These are phyloP conservation scores for Diplodia mutila DNA, from an alignment of 2,329 filamentous ascomycete genomes.

Conservation along the genomic window DNA sequence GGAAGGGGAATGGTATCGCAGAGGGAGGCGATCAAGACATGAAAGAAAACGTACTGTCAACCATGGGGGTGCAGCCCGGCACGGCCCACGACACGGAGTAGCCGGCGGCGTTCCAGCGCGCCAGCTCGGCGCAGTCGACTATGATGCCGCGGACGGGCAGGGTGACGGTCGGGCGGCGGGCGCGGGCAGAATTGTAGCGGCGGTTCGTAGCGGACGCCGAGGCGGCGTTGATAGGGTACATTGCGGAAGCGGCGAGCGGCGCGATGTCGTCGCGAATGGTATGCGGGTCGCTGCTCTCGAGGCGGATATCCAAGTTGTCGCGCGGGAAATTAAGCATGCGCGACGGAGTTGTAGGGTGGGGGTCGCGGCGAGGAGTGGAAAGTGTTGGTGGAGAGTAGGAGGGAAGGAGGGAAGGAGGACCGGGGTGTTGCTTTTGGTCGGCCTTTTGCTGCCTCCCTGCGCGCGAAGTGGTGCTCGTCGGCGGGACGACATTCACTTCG, in stretches of 20 bases:
- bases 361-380: too few relatives aligned
- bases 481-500: too few relatives aligned
- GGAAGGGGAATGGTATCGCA: neutral
- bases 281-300: neutral
- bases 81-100: neutral
- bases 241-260: neutral
- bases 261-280: neutral
- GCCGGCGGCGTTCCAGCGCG: neutral
- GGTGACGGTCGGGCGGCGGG: neutral
- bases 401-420: too few relatives aligned
- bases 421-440: too few relatives aligned
- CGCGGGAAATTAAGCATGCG: neutral
- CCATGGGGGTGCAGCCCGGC: neutral
- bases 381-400: too few relatives aligned
- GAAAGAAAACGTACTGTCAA: neutral
- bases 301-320: neutral
- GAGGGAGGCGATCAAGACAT: neutral
- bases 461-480: too few relatives aligned
- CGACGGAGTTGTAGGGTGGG: too few relatives aligned
- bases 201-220: neutral
- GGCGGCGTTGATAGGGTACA: neutral
- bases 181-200: neutral
- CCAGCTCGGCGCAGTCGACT: neutral
- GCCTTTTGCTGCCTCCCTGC: too few relatives aligned
- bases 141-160: neutral